Evolutionary conservation across 306 rosid genomes (phyloP), one percentile per base, ranked within the genome.

Genomic region (Quercus mongolica): DNA sequence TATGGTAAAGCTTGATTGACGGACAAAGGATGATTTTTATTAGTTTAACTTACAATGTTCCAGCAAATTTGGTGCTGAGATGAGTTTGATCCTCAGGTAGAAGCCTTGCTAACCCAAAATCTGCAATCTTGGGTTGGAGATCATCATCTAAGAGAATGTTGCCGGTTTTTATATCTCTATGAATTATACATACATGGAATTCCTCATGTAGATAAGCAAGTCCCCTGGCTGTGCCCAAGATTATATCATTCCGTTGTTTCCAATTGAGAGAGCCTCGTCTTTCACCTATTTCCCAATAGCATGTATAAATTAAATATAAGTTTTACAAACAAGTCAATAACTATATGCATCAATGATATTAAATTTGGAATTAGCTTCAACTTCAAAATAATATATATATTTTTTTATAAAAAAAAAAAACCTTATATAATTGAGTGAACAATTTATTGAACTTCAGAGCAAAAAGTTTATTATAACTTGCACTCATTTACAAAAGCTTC

Each of bases 51-150:
- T 83, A 86, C 94, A 90, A 79, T 80, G 97, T 90, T 84, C 97
- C 94, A 5, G 91, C 94, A 85, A 92, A 88, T 85, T 58, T 85
- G 76, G 97, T 90, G 63, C 85, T 92, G 13, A 92, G 84, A 79
- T 92, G 97, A 69, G 91, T 83, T 81, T 73, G 83, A 65, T 92
- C 90, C 74, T 58, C 86, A 0, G 94, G 97, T 28, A 92, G 52
- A 79, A 92, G 94, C 78, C 91, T 88, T 79, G 91, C 97, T 78
- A 90, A 79, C 5, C 97, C 97, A 73, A 90, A 92, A 83, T 92
- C 97, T 59, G 92, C 90, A 78, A 92, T 90, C 79, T 61, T 87
- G 10, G 97, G 86, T 19, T 79, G 87, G 83, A 92, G 85, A 69
- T 82, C 89, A 68, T 84, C 90, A 64, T 90, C 97, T 26, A 92